Percentiles rank a stretch among this genome's conserved stretches.
phyloP scores from a whole-genome alignment of 1,284 basidiomycete genomes.

The Heterobasidion occidentale region DNA sequence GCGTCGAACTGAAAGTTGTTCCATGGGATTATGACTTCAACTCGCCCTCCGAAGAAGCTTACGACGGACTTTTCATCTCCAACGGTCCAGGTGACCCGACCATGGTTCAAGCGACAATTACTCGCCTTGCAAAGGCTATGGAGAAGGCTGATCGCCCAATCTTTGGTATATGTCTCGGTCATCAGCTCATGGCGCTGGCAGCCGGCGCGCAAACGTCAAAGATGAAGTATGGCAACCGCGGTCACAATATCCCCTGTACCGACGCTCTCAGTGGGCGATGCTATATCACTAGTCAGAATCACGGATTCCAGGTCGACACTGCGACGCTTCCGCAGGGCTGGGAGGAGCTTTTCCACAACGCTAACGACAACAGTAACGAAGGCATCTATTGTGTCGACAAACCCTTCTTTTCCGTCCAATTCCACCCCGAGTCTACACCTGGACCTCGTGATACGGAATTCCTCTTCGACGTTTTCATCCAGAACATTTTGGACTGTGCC shows the following conservation, averaged over 20 bases:
- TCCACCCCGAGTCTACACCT: slow-evolving; percentile 98
- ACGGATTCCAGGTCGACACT: slow-evolving; percentile 94
- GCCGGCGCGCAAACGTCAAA: slow-evolving; percentile 92
- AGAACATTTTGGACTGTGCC: slow-evolving; percentile 76
- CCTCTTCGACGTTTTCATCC: slow-evolving; percentile 96
- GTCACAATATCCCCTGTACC: slow-evolving; percentile 98
- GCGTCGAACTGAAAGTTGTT: slow-evolving; percentile 94
- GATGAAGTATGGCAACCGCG: slow-evolving; percentile 99
- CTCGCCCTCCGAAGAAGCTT: slow-evolving; percentile 65
- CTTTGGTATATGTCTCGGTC: slow-evolving; percentile 98
- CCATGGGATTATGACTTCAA: slow-evolving; percentile 97
- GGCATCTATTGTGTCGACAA: slow-evolving; percentile 90
- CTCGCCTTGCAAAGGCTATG: slow-evolving; percentile 68
- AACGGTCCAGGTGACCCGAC: slow-evolving; percentile 98
- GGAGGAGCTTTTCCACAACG: slow-evolving; percentile 94
- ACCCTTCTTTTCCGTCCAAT: slow-evolving; percentile 99
- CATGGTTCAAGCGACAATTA: slow-evolving; percentile 72
- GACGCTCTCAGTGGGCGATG: slow-evolving; percentile 91
- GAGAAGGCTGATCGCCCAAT: slow-evolving; percentile 75
- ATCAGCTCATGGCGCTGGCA: slow-evolving; percentile 94
- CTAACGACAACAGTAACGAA: slow-evolving; percentile 97
- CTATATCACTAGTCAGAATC: slow-evolving; percentile 99
- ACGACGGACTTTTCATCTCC: slow-evolving; percentile 94
- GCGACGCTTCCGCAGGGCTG: slow-evolving; percentile 77
- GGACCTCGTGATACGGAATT: slow-evolving; percentile 98